phyloP scores from a whole-genome alignment of 352 stramenopile genomes.

The Phytophthora tubulina region DNA sequence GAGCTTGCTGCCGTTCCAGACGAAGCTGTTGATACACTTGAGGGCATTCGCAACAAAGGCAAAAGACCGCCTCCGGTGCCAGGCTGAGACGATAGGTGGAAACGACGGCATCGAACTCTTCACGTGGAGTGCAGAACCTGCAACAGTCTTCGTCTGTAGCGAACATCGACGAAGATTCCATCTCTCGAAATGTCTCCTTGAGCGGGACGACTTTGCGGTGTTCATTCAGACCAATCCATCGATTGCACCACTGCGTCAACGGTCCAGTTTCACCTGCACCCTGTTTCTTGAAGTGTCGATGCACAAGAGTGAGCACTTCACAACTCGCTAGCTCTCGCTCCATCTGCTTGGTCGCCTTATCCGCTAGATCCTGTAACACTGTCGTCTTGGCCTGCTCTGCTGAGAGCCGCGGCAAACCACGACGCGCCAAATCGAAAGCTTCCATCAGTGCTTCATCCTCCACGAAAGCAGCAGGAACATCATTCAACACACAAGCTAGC shows the following conservation, averaged over 20 bases:
- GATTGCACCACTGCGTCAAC: constrained; percentile 11
- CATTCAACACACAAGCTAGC: constrained; percentile 52
- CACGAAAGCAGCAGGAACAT: constrained; percentile 46
- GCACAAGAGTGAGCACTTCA: constrained; percentile 43
- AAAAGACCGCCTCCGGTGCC: constrained; percentile 20
- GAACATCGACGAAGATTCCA: background rate
- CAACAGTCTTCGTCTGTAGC: constrained; percentile 11
- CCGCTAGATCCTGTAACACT: constrained; percentile 38
- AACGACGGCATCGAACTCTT: constrained; percentile 16
- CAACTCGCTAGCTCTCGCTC: constrained; percentile 25
- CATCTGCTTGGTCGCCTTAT: constrained; percentile 13
- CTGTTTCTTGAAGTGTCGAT: constrained; percentile 20
- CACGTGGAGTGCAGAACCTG: constrained; percentile 20
- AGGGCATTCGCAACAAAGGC: constrained; percentile 34
- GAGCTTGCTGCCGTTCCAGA: constrained; percentile 15
- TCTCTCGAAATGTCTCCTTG: constrained; percentile 16
- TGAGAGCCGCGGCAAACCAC: constrained; percentile 34
- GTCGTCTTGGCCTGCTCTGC: constrained; percentile 19
- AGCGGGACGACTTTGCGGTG: constrained; percentile 36
- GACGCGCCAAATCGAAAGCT: constrained; percentile 43
- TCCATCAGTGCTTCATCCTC: constrained; percentile 50
- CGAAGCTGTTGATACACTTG: constrained; percentile 23
- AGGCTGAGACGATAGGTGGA: constrained; percentile 3
- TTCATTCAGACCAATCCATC: constrained; percentile 38
- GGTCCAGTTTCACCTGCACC: background rate